Evolutionary conservation across 495 filamentous ascomycete genomes (phyloP), one percentile per base, ranked within the genome.

Genomic region (Parachaetomium inaequale): DNA sequence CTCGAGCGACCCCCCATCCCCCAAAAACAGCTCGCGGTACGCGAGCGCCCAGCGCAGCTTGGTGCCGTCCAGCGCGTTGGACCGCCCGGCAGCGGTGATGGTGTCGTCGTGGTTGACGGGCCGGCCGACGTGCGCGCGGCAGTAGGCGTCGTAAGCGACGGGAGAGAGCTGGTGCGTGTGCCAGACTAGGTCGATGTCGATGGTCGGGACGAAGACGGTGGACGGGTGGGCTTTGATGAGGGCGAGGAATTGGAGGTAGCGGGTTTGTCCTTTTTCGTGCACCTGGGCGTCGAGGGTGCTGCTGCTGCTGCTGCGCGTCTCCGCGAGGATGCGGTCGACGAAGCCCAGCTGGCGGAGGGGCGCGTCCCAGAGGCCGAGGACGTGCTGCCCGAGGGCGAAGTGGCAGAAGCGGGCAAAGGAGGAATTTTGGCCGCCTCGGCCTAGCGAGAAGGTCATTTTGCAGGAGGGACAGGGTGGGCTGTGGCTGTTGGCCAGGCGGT

Each of bases 111-210:
- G 68, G 56, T 70, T 64, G 23, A 64, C 40, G 28, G 61, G 59
- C 2, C 15, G 19, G 6, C 47, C 58, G 6, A 55, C 45, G 7
- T 40, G 47, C 4, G 10, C 10, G n/a, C 36, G 34, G 17, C 79
- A 81, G 68, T 79, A 87, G n/a, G 54, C 58, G 69, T 76, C 81
- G 74, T 91, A 91, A 19, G 66, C 61, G 26, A 63, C 63, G 0
- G 88, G 84, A 1, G 72, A 78, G 21, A 89, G 79, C 72, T 82
- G 72, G 62, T 81, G 79, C 4, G 78, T 81, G 68, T 85, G 82
- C 88, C 89, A 92, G 17, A 80, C 87, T 0, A 92, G 75, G 70
- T 92, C 89, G 23, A 91, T 81, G 63, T 92, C 89, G 1, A 91
- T 72, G 10, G 89, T 91, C 12, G 89, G 89, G 1, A 91, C 88